Evolutionary conservation across 306 rosid species (phyloP), one percentile per base, ranked within the genome.

Genomic region (Cucurbita moschata): DNA sequence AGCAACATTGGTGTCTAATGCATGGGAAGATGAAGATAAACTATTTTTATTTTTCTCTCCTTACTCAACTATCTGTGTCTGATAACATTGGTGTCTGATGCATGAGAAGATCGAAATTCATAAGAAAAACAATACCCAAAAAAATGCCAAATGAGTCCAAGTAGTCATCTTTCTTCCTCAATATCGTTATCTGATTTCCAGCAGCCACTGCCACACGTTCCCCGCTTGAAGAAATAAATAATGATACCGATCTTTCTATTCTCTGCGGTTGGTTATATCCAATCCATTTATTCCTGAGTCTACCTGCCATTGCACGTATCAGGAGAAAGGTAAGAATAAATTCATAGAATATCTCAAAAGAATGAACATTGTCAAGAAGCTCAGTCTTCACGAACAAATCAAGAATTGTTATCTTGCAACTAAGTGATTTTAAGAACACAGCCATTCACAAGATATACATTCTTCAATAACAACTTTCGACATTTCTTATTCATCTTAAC

Each of bases 181-280:
- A 76, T 86, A 91, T 80, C 37, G 95, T 91, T 73, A 94, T 85
- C 68, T 84, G 96, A 82, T 91, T 91, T 69, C 96, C 96, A 38
- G 91, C 79, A 19, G 86, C 97, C 76, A 94, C 95, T 30, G 97
- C 99, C 43, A 91, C 96, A 59, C 79, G 80, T 74, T 91, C 91
- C 13, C 92, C 96, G 1, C 84, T 83, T 2, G 86, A 85, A 13
- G 96, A 94, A 76, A 89, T 81, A 69, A 91, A 89, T 67, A 91
- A 79, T 23, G 96, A 89, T 15, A 87, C 75, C 77, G 84, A 81
- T 75, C 74, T 86, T 81, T 83, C 83, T 54, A 88, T 68, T 47
- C 83, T 88, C 82, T 78, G 87, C 0, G 85, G 88, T 78, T 83
- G 91, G 77, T 83, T 91, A 79, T 79, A 84, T 54, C 74, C 90